Evolutionary conservation across 2,329 filamentous ascomycete genomes (phyloP).

Genomic region (Cryoendolithus antarcticus): DNA sequence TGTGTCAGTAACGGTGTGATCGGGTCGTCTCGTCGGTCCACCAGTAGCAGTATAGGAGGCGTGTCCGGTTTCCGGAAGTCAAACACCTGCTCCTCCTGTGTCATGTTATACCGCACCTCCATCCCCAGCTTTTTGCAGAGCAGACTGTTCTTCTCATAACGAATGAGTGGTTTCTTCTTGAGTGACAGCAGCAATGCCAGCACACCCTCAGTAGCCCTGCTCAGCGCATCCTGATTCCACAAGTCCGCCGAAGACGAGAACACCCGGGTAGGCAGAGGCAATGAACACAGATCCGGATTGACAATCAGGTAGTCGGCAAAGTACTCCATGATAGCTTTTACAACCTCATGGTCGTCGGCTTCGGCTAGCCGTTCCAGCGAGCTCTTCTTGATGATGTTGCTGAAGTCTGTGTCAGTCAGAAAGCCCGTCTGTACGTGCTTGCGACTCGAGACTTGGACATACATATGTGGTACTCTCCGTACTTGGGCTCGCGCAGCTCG

Average conservation of each 20-base stretch:
- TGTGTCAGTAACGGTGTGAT: conserved; percentile 89
- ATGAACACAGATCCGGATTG: conserved; percentile 63
- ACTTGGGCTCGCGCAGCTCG: conserved; percentile 89
- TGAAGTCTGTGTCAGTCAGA: conserved; percentile 54
- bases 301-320: conserved; percentile 94
- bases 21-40: conserved; percentile 87
- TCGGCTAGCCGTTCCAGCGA: conserved; percentile 87
- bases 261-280: conserved; percentile 18
- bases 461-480: conserved; percentile 91
- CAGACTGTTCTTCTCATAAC: conserved; percentile 83
- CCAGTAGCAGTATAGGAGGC: conserved; percentile 75
- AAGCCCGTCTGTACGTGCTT: conserved; percentile 14
- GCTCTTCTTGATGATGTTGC: conserved; percentile 95
- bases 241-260: conserved; percentile 49
- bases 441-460: conserved; percentile 11
- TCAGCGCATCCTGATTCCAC: conserved; percentile 83
- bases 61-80: conserved; percentile 94
- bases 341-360: conserved; percentile 94
- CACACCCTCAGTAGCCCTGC: conserved; percentile 75
- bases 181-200: conserved; percentile 73
- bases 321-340: conserved; percentile 85
- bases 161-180: conserved; percentile 92
- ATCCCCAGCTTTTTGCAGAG: conserved; percentile 86
- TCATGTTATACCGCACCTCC: conserved; percentile 84
- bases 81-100: conserved; percentile 91